phyloP scores from a whole-genome alignment of 225 moss, liverwort and hornwort species.

The Lunularia cruciata region DNA sequence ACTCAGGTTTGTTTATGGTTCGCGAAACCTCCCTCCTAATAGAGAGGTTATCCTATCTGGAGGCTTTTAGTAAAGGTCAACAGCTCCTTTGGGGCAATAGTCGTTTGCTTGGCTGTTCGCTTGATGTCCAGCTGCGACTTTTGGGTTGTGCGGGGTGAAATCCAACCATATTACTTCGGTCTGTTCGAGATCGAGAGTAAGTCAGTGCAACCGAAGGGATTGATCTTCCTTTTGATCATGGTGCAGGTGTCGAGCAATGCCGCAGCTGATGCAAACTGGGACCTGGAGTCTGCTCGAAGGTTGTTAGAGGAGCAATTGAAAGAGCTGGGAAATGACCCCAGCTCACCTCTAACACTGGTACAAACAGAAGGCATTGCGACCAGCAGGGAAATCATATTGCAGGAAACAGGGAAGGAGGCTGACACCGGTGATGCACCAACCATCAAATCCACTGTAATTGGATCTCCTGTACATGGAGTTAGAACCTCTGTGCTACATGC shows the following conservation, averaged over 20 bases:
- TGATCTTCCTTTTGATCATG: background rate
- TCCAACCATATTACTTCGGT: too few relatives aligned
- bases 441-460: conserved; percentile 1
- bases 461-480: conserved; percentile 1
- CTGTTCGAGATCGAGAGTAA: background rate
- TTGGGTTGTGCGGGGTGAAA: too few relatives aligned
- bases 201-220: background rate
- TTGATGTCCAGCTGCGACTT: too few relatives aligned
- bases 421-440: background rate
- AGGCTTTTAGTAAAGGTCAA: background rate
- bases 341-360: background rate
- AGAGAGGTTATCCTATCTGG: background rate
- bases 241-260: conserved; percentile 5
- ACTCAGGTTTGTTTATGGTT: conserved; percentile 1
- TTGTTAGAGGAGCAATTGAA: conserved; percentile 44
- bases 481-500: background rate
- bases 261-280: conserved; percentile 26
- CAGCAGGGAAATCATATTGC: background rate
- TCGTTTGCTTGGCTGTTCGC: background rate
- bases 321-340: conserved; percentile 17
- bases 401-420: background rate
- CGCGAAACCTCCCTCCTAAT: background rate
- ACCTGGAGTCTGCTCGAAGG: conserved; percentile 39
- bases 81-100: too few relatives aligned
- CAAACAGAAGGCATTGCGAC: background rate